A percentile compares a stretch with the other conserved stretches of the same genome.
These are phyloP conservation scores for Prunus armeniaca DNA, from an alignment of 306 rosid species.

Conservation along the genomic window DNA sequence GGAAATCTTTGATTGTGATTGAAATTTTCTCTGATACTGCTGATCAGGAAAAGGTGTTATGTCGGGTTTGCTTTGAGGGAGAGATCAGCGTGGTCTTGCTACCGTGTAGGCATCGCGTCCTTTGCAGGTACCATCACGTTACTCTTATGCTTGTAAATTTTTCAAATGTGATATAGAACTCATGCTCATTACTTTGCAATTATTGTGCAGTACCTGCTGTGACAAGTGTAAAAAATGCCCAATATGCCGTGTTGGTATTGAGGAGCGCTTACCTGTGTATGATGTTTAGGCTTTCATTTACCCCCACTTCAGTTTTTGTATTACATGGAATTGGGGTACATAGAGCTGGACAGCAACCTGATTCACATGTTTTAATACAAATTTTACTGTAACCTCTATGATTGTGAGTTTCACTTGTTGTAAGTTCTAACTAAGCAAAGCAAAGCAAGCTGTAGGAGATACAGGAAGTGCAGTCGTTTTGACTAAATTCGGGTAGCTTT, in stretches of 20 bases:
- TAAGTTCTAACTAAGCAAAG: slow-evolving; percentile 28
- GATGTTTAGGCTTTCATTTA: slow-evolving; percentile 66
- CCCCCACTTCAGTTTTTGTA: slow-evolving; percentile 17
- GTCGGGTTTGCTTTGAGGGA: slow-evolving; percentile 91
- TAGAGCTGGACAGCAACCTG: slow-evolving; percentile 22
- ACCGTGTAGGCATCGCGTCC: slow-evolving; percentile 89
- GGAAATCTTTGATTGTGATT: background rate
- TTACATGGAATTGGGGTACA: slow-evolving; percentile 33
- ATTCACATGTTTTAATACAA: slow-evolving; percentile 28
- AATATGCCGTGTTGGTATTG: slow-evolving; percentile 68
- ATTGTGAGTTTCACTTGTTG: slow-evolving; percentile 19
- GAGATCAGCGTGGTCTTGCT: slow-evolving; percentile 87
- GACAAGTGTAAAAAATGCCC: slow-evolving; percentile 91
- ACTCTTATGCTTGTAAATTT: background rate
- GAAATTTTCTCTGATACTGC: background rate
- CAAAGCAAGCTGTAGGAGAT: slow-evolving; percentile 23
- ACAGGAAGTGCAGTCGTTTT: slow-evolving; percentile 21
- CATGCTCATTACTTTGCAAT: slow-evolving; percentile 16
- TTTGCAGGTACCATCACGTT: slow-evolving; percentile 64
- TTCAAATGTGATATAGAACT: background rate
- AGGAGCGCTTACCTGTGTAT: slow-evolving; percentile 74
- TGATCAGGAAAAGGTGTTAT: slow-evolving; percentile 86
- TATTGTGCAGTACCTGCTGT: slow-evolving; percentile 69
- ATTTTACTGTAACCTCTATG: slow-evolving; percentile 14
- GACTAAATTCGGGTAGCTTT: slow-evolving; percentile 14